Conservation (phyloP, 805 yeast genomes). For the Saccharomycopsis olivae region DNA sequence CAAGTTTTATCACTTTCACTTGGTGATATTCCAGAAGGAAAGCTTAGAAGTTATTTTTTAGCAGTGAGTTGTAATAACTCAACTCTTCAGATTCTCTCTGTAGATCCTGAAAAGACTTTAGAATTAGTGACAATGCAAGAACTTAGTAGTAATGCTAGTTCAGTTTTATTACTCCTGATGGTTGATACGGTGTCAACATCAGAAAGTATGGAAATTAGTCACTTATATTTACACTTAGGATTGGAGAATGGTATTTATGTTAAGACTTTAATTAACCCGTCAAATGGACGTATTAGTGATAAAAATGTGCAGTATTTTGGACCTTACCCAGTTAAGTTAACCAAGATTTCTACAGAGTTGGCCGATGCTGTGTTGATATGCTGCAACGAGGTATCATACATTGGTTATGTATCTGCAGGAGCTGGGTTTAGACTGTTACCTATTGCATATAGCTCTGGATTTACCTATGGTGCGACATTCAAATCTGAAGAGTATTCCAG, state of each 20-base stretch:
- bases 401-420: conserved; percentile 8
- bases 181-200: too few relatives aligned
- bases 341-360: conserved; percentile 29
- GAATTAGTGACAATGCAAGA: conserved; percentile 57
- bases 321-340: conserved; percentile 45
- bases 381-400: neutral
- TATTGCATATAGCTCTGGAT: conserved; percentile 14
- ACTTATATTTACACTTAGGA: conserved; percentile 57
- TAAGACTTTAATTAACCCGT: conserved; percentile 43
- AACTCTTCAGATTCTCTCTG: conserved; percentile 56
- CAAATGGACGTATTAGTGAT: conserved; percentile 52
- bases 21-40: conserved; percentile 39
- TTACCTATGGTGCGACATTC: conserved; percentile 42
- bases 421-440: conserved; percentile 14
- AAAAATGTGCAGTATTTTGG: conserved; percentile 69
- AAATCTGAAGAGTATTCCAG: conserved; percentile 49
- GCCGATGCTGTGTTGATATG: conserved; percentile 20
- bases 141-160: conserved; percentile 37
- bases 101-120: conserved; percentile 48
- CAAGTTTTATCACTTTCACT: conserved; percentile 36
- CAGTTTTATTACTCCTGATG: conserved; percentile 29
- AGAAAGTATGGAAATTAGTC: conserved; percentile 10
- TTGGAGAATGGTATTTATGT: conserved; percentile 76
- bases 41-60: conserved; percentile 43
- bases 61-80: conserved; percentile 65